Percentiles rank a stretch among this genome's conserved stretches.
phyloP scores from a whole-genome alignment of 208 protist species.

The Acanthamoeba royreba region DNA sequence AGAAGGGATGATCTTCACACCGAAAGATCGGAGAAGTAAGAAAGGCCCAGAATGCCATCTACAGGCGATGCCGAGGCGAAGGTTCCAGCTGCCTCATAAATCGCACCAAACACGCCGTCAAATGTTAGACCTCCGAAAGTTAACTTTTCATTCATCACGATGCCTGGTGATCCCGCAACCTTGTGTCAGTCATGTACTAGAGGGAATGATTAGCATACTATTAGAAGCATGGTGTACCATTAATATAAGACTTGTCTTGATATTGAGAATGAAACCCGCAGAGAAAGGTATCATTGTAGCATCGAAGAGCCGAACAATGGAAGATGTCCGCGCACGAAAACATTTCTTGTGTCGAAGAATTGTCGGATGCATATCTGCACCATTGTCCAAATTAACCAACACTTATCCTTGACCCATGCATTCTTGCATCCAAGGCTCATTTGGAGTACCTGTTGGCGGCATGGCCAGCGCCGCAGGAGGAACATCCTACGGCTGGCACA shows the following conservation, averaged over 20 bases:
- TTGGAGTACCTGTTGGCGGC: not conserved
- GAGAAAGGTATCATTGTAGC: not conserved
- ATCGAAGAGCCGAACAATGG: not conserved
- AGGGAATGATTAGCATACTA: not conserved
- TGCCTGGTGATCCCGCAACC: too few species aligned
- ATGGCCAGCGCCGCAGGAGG: not conserved
- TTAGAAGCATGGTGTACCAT: not conserved
- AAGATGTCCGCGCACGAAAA: not conserved
- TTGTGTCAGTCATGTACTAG: too few species aligned
- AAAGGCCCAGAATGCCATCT: conserved; percentile 28
- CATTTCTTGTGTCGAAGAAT: not conserved
- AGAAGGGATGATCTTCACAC: not conserved
- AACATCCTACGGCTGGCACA: not conserved
- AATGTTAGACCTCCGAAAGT: not conserved
- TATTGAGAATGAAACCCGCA: conserved; percentile 12
- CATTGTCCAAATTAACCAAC: not conserved
- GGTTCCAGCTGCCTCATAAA: not conserved
- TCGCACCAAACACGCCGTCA: not conserved
- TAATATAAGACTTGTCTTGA: conserved; percentile 25
- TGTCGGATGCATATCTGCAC: not conserved
- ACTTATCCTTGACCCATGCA: not conserved
- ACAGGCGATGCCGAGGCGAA: not conserved
- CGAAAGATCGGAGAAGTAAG: not conserved
- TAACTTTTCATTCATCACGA: not conserved
- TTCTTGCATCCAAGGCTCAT: not conserved